Evolutionary conservation across 495 filamentous ascomycete species (phyloP).

Genomic region (Penicillium manginii): DNA sequence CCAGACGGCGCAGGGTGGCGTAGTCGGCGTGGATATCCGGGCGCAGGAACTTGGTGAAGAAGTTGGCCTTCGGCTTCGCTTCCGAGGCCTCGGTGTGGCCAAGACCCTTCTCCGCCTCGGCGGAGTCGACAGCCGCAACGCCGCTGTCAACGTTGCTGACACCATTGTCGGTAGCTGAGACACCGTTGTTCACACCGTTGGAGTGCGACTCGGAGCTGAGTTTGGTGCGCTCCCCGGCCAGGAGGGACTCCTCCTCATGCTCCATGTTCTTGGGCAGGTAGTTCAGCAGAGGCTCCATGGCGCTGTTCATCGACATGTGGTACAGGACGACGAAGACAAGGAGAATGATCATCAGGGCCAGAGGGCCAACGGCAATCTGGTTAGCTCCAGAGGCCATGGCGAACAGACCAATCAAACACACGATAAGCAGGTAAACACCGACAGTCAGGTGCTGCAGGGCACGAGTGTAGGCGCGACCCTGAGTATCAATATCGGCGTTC

Average conservation of each 20-base stretch:
- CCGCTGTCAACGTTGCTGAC: slow-evolving; percentile 34
- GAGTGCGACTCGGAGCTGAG: slow-evolving; percentile 18
- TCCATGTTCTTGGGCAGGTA: slow-evolving; percentile 74
- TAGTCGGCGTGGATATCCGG: slow-evolving; percentile 81
- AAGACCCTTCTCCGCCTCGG: slow-evolving; percentile 43
- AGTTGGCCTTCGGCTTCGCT: slow-evolving; percentile 53
- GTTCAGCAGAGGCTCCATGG: slow-evolving; percentile 78
- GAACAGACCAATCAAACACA: slow-evolving; percentile 92
- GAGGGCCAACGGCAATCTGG: slow-evolving; percentile 65
- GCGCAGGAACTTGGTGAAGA: slow-evolving; percentile 72
- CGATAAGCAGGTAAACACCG: slow-evolving; percentile 81
- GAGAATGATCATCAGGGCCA: slow-evolving; percentile 82
- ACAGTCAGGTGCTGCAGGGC: slow-evolving; percentile 91
- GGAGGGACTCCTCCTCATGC: slow-evolving; percentile 66
- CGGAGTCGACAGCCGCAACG: slow-evolving; percentile 36
- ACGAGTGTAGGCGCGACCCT: slow-evolving; percentile 82
- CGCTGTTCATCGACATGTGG: slow-evolving; percentile 78
- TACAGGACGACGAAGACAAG: slow-evolving; percentile 80
- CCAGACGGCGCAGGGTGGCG: slow-evolving; percentile 67
- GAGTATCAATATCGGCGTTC: slow-evolving; percentile 83
- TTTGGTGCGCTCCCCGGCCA: slow-evolving; percentile 50
- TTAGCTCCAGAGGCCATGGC: slow-evolving; percentile 66
- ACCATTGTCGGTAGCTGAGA: slow-evolving; percentile 15
- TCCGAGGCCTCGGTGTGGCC: slow-evolving; percentile 21
- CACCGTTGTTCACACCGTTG: slow-evolving; percentile 14